Evolutionary conservation across 2,329 filamentous ascomycete species (phyloP), one percentile per base, ranked within the genome.

Genomic region (Orbilia blumenaviensis): DNA sequence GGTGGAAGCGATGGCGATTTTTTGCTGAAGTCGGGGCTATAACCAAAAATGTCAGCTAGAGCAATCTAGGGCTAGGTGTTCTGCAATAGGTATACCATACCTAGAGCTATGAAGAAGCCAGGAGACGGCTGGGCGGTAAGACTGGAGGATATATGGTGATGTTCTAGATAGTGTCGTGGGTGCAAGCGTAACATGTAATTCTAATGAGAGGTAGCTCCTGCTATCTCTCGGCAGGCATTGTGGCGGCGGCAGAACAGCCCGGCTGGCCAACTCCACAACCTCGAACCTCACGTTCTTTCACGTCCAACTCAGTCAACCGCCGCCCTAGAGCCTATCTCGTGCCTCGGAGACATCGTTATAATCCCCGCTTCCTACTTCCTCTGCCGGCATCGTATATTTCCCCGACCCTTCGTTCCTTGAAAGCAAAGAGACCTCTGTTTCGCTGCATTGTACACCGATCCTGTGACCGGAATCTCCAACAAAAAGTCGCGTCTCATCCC

Each of bases 401-500:
- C 23, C 32, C 32, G 32, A 25, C 52, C 10, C 9, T n/a, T 56
- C 29, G 52, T 25, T 25, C 5, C 3, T 10, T 25, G 14, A 25
- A 14, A 38, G 25, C 29, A 12, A 0, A 56, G 8, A 56, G 16
- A 2, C 32, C 16, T 6, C 27, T 38, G 23, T 5, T 23, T 16
- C 9, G 32, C 29, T n/a, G 32, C 12, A n/a, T 36, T 10, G 2
- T 27, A n/a, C 44, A n/a, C 23, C 16, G 6, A 25, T 32, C n/a
- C 29, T 18, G n/a, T 42, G 2, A 25, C 61, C 12, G 14, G 10
- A 52, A 46, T 16, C 60, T 38, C 27, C 62, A 42, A 7, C 32
- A 41, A 61, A 23, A 27, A 63, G 66, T 71, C 66, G 66, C 66
- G 66, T 50, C 50, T 44, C 18, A 46, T 58, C 63, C 46, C 25